Conservation (phyloP, 345 rosid genomes). For the Rhodamnia argentea region DNA sequence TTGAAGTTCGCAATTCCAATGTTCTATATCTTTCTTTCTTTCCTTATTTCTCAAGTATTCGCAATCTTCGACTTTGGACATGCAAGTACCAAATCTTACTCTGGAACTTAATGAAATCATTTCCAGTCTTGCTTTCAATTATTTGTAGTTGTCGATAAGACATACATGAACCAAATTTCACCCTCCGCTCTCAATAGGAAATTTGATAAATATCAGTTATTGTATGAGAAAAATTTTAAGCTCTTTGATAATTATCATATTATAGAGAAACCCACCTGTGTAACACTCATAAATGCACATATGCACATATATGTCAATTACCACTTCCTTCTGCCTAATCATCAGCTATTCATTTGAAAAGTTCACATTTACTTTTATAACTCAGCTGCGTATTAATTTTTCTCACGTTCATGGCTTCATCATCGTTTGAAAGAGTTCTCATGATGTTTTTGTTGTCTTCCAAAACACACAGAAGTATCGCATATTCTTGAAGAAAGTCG, state of each 20-base stretch:
- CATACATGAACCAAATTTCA: not conserved
- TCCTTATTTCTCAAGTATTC: not conserved
- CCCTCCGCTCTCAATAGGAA: not conserved
- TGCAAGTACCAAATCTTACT: no score
- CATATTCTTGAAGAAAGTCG: conserved; percentile 1
- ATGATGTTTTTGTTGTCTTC: not conserved
- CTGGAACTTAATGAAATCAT: no score
- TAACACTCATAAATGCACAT: not conserved
- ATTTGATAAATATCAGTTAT: not conserved
- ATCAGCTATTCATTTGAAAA: not conserved
- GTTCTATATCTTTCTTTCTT: not conserved
- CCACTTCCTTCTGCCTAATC: not conserved
- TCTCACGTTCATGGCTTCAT: not conserved
- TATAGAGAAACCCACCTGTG: not conserved
- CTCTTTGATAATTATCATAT: not conserved
- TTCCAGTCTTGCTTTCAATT: no score
- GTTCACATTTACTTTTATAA: not conserved
- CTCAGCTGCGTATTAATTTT: not conserved
- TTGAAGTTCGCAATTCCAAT: not conserved
- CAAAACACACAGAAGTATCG: conserved; percentile 1
- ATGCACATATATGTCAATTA: not conserved
- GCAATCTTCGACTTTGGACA: not conserved
- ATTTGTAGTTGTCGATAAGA: not conserved
- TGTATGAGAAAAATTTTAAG: not conserved
- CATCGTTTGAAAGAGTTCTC: not conserved